Conservation (phyloP, 306 rosid species). For the Astragalus membranaceus region DNA sequence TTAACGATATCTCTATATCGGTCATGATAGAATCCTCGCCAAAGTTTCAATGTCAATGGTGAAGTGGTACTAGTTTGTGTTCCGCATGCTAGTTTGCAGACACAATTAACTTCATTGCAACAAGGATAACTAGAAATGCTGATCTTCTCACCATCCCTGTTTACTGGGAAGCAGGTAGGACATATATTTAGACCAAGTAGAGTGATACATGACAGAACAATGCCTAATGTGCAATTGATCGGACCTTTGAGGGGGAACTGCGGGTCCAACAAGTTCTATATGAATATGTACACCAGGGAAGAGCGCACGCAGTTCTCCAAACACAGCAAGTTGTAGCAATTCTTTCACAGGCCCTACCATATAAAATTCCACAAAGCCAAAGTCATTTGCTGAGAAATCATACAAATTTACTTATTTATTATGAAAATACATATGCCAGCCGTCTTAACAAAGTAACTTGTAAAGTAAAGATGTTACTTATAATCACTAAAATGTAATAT, state of each 20-base stretch:
- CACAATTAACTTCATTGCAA: conserved; percentile 50
- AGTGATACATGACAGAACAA: background rate
- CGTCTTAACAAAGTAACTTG: background rate
- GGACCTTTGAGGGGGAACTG: conserved; percentile 66
- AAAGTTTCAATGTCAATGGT: conserved; percentile 52
- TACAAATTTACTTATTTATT: background rate
- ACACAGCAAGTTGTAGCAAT: conserved; percentile 69
- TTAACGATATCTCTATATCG: conserved; percentile 52
- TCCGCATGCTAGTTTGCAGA: conserved; percentile 46
- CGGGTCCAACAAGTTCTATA: conserved; percentile 80
- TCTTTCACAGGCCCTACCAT: conserved; percentile 85
- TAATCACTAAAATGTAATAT: background rate
- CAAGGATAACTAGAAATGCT: conserved; percentile 40
- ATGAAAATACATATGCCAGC: background rate
- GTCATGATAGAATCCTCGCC: conserved; percentile 79
- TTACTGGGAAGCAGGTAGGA: conserved; percentile 27
- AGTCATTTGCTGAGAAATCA: background rate
- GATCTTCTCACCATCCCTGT: conserved; percentile 74
- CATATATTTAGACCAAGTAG: conserved; percentile 15
- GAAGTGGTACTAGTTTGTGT: conserved; percentile 23
- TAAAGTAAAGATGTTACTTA: background rate
- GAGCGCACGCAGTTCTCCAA: conserved; percentile 71
- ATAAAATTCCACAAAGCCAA: conserved; percentile 7
- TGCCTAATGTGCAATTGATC: conserved; percentile 19
- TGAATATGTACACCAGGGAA: conserved; percentile 59